Evolutionary conservation across 768 basidiomycete genomes (phyloP).

Genomic region (Podaxis sp.): DNA sequence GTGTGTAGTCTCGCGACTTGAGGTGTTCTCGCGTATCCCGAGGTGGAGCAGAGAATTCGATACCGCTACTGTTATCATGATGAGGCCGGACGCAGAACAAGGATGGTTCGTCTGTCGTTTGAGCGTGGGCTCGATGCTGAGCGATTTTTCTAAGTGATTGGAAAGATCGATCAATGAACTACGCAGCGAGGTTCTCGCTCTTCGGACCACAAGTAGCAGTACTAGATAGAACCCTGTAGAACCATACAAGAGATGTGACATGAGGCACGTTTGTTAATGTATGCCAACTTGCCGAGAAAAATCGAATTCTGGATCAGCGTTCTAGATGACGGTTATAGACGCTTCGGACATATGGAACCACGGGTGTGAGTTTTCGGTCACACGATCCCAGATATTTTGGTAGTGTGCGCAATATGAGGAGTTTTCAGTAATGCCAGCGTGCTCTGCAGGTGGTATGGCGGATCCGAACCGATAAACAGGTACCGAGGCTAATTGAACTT

Average conservation of each 20-base stretch:
- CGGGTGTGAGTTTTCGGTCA: constrained; percentile 3
- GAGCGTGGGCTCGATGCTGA: too few species aligned
- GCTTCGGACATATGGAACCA: not conserved
- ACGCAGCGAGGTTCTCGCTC: too few species aligned
- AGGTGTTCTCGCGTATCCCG: too few species aligned
- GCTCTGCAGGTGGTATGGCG: not conserved
- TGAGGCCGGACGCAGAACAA: too few species aligned
- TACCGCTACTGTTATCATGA: too few species aligned
- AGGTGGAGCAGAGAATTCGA: too few species aligned
- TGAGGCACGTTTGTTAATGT: constrained; percentile 2
- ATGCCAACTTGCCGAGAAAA: not conserved
- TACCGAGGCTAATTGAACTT: not conserved
- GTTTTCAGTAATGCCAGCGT: constrained; percentile 8
- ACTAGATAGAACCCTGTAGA: too few species aligned
- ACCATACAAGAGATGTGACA: not conserved
- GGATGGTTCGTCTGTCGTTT: too few species aligned
- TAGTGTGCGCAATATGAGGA: constrained; percentile 9
- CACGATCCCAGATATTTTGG: constrained; percentile 15
- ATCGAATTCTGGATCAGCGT: constrained; percentile 5
- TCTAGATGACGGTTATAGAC: not conserved
- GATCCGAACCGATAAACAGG: not conserved
- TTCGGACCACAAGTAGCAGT: too few species aligned
- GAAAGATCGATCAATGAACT: too few species aligned
- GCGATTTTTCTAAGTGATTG: too few species aligned
- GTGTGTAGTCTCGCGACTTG: not conserved